Percentiles rank a stretch among this genome's conserved stretches.
Conservation (phyloP, 805 yeast genomes). For the Candida loeiensis region DNA sequence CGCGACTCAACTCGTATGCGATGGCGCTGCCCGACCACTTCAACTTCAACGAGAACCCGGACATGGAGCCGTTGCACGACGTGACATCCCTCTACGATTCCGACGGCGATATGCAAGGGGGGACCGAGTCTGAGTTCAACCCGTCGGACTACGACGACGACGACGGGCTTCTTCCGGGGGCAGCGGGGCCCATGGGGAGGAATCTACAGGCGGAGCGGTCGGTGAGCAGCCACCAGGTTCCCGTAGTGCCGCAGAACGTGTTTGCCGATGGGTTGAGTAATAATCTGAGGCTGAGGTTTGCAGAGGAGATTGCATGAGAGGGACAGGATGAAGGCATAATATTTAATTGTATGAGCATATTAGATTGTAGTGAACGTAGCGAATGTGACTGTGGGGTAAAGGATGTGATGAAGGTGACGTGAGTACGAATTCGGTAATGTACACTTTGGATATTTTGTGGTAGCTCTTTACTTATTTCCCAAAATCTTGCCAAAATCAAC, state of each 20-base stretch:
- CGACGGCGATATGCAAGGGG: slow-evolving; percentile 7
- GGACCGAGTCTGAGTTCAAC: slow-evolving; percentile 15
- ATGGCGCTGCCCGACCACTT: slow-evolving; percentile 20
- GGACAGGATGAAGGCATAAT: not conserved
- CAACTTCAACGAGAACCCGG: slow-evolving; percentile 17
- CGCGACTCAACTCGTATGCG: slow-evolving; percentile 27
- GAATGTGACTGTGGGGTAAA: too few species aligned
- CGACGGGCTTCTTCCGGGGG: slow-evolving; percentile 13
- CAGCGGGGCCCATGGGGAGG: slow-evolving; percentile 6
- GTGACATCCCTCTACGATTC: slow-evolving; percentile 5
- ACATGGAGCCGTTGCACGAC: slow-evolving; percentile 9
- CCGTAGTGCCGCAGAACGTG: slow-evolving; percentile 6
- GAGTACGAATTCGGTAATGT: too few species aligned
- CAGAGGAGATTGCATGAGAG: slow-evolving; percentile 18
- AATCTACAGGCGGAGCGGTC: slow-evolving; percentile 2
- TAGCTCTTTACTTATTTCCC: too few species aligned
- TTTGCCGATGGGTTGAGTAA: slow-evolving; percentile 17
- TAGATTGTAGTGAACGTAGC: too few species aligned
- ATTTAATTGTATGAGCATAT: not conserved
- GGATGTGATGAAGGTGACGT: too few species aligned
- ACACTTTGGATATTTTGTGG: too few species aligned
- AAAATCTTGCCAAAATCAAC: too few species aligned
- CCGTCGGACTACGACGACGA: slow-evolving; percentile 20
- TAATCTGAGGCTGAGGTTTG: slow-evolving; percentile 21
- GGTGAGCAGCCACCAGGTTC: slow-evolving; percentile 6